A percentile compares a stretch with the other conserved stretches of the same genome.
phyloP scores from a whole-genome alignment of 1,284 basidiomycete genomes.

The Meripilus lineatus region DNA sequence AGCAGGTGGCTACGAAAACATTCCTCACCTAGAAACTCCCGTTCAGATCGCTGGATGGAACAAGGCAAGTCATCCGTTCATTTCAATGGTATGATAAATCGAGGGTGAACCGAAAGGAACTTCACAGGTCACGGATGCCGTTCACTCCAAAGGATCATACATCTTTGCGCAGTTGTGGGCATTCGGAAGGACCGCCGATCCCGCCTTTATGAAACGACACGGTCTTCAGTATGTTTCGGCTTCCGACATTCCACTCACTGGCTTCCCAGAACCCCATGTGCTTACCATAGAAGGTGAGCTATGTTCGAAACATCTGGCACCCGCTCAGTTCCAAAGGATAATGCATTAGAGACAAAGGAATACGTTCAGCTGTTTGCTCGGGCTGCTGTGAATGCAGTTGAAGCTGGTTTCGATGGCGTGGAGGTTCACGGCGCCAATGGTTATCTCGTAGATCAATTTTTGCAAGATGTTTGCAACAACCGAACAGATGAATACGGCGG shows the following conservation, averaged over 20 bases:
- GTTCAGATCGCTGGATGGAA: conserved; percentile 47
- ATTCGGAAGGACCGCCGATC: conserved; percentile 33
- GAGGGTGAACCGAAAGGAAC: not conserved
- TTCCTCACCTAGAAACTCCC: conserved; percentile 40
- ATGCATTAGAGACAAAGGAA: conserved; percentile 34
- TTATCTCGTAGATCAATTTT: conserved; percentile 39
- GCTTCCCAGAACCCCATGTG: conserved; percentile 20
- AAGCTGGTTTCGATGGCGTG: conserved; percentile 45
- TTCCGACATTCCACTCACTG: conserved; percentile 38
- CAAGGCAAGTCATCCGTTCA: conserved; percentile 25
- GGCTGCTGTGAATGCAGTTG: conserved; percentile 38
- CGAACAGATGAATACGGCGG: conserved; percentile 61
- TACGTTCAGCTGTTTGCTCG: conserved; percentile 32
- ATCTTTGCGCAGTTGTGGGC: conserved; percentile 44
- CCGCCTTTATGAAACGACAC: conserved; percentile 23
- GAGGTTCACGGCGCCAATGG: conserved; percentile 32
- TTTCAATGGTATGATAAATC: not conserved
- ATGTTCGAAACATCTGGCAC: not conserved
- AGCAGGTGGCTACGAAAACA: conserved; percentile 33
- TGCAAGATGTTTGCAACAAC: conserved; percentile 42
- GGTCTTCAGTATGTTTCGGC: conserved; percentile 34
- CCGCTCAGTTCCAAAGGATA: conserved; percentile 11
- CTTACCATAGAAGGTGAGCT: conserved; percentile 15
- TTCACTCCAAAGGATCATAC: conserved; percentile 24
- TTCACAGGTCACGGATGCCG: conserved; percentile 14